Percentiles rank a stretch among this genome's conserved stretches.
These are phyloP conservation scores for Pseudogymnoascus sp. DNA, from an alignment of 2,329 filamentous ascomycete genomes.

Conservation along the genomic window DNA sequence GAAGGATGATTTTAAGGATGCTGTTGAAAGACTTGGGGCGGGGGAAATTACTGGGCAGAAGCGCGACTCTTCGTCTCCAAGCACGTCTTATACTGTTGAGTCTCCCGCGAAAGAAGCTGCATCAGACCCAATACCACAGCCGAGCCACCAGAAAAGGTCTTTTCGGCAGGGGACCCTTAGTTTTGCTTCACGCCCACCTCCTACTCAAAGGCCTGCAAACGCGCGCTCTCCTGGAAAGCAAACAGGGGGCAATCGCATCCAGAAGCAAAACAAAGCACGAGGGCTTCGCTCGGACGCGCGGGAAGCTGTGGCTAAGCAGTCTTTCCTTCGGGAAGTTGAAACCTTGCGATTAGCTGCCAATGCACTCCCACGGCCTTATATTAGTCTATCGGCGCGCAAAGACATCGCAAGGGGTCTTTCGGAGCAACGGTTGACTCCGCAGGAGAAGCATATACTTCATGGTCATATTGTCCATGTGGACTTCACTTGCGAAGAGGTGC, in stretches of 20 bases:
- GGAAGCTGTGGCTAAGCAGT: background rate
- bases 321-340: background rate
- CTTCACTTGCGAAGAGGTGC: background rate
- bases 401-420: background rate
- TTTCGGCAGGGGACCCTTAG: background rate
- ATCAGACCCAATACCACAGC: background rate
- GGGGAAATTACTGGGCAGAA: background rate
- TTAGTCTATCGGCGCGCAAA: background rate
- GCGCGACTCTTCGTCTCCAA: background rate
- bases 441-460: background rate
- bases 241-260: background rate
- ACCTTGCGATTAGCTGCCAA: background rate
- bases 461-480: constrained; percentile 8
- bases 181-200: background rate
- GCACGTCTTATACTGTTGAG: background rate
- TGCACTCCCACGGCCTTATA: background rate
- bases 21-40: background rate
- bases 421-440: background rate
- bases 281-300: background rate
- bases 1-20: background rate
- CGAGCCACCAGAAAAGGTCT: background rate
- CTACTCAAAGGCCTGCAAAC: background rate
- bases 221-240: background rate
- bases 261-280: background rate
- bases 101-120: background rate